A percentile compares a stretch with the other conserved stretches of the same genome.
phyloP scores from a whole-genome alignment of 257 asterid genomes.

The Nicotiana sylvestris region DNA sequence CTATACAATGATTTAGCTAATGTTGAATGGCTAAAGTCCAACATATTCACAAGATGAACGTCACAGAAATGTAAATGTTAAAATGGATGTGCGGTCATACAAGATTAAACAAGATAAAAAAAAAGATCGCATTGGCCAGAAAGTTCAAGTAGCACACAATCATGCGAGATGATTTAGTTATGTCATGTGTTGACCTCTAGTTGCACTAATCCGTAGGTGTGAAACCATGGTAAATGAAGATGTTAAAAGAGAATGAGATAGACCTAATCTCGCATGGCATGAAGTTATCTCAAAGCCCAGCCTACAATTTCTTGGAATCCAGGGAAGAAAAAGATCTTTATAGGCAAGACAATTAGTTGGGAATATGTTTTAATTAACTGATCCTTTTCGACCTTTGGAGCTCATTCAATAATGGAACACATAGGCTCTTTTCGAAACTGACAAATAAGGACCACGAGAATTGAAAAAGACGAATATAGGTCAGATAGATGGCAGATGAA shows the following conservation, averaged over 20 bases:
- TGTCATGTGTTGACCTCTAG: too few relatives aligned
- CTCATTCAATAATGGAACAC: neutral
- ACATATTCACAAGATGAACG: neutral
- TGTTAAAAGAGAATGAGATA: neutral
- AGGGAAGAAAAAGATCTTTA: neutral
- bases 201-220: neutral
- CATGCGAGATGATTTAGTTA: neutral
- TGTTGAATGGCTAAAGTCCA: neutral
- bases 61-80: neutral
- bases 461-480: neutral
- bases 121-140: neutral
- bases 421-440: neutral
- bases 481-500: constrained; percentile 8
- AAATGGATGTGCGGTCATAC: neutral
- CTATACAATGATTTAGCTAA: neutral
- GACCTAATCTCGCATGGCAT: neutral
- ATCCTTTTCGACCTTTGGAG: neutral
- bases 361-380: neutral
- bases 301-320: neutral
- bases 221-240: neutral
- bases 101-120: neutral
- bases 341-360: neutral
- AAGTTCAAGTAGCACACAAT: neutral
- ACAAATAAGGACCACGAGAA: neutral
- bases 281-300: neutral